These are phyloP conservation scores for Fusarium graminum DNA, from an alignment of 2,329 filamentous ascomycete genomes.

Conservation along the genomic window DNA sequence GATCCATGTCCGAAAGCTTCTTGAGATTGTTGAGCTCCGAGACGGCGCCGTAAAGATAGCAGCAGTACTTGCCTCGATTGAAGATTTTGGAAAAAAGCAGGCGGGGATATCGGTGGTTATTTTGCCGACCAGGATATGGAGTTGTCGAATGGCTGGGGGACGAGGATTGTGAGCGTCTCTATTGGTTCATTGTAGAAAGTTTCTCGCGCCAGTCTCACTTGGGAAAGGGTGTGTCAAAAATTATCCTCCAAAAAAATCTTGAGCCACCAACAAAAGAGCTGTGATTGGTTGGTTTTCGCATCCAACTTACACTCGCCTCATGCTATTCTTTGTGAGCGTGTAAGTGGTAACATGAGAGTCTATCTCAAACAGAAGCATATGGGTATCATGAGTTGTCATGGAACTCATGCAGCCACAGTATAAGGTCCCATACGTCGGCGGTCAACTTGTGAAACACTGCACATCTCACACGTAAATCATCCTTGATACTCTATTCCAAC, in stretches of 20 bases:
- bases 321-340: background rate
- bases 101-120: slow-evolving; percentile 20
- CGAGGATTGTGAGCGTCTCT: background rate
- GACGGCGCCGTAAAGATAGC: background rate
- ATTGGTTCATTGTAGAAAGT: background rate
- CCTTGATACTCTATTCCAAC: too few relatives aligned
- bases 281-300: background rate
- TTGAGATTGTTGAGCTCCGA: background rate
- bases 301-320: background rate
- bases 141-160: slow-evolving; percentile 17
- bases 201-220: background rate
- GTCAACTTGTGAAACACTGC: too few relatives aligned
- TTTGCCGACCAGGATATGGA: slow-evolving; percentile 7
- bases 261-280: background rate
- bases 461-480: too few relatives aligned
- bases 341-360: background rate
- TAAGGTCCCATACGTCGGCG: too few relatives aligned
- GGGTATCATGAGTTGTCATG: too few relatives aligned
- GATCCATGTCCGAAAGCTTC: background rate
- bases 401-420: too few relatives aligned
- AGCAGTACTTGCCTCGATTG: slow-evolving; percentile 4
- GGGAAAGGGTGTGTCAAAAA: slow-evolving; percentile 3
- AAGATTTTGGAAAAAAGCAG: slow-evolving; percentile 2
- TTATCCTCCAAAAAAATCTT: slow-evolving; percentile 4
- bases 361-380: background rate